A percentile compares a stretch with the other conserved stretches of the same genome.
These are phyloP conservation scores for Trichophyton schoenleinii DNA, from an alignment of 2,329 filamentous ascomycete genomes.

Conservation along the genomic window DNA sequence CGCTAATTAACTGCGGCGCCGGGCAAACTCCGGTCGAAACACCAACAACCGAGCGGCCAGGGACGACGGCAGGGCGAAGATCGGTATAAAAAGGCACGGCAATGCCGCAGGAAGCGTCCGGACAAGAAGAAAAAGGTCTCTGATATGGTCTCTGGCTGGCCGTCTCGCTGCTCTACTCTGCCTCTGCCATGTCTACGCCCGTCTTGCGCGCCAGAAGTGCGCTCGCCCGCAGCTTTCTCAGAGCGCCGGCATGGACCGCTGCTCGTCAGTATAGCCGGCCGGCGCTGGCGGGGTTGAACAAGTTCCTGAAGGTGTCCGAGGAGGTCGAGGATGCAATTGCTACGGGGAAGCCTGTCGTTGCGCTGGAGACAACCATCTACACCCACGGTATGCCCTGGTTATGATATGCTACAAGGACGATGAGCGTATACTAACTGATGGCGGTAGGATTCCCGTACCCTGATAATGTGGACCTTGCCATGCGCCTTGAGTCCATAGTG, in stretches of 20 bases:
- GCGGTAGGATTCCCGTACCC: conserved; percentile 55
- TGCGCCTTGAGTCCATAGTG: conserved; percentile 67
- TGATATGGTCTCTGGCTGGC: neutral
- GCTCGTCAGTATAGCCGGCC: neutral
- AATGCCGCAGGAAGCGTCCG: neutral
- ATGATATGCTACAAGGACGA: neutral
- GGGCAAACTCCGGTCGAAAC: conserved; percentile 1
- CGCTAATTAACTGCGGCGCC: neutral
- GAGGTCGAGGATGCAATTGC: conserved; percentile 69
- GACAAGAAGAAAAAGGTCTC: neutral
- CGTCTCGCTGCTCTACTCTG: neutral
- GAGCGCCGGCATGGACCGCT: neutral
- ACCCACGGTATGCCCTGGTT: conserved; percentile 55
- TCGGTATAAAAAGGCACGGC: neutral
- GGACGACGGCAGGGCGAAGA: neutral
- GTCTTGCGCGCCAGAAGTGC: neutral
- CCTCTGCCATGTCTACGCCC: neutral
- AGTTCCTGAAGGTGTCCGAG: conserved; percentile 59
- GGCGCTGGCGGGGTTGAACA: conserved; percentile 20
- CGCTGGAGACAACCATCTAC: conserved; percentile 91
- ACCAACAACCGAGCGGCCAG: neutral
- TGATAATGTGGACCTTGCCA: conserved; percentile 62
- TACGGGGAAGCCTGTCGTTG: conserved; percentile 69
- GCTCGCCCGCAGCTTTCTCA: neutral
- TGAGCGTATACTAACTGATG: neutral